These are phyloP conservation scores for Fraxinus albicans DNA, from an alignment of 305 asterid species.

Conservation along the genomic window DNA sequence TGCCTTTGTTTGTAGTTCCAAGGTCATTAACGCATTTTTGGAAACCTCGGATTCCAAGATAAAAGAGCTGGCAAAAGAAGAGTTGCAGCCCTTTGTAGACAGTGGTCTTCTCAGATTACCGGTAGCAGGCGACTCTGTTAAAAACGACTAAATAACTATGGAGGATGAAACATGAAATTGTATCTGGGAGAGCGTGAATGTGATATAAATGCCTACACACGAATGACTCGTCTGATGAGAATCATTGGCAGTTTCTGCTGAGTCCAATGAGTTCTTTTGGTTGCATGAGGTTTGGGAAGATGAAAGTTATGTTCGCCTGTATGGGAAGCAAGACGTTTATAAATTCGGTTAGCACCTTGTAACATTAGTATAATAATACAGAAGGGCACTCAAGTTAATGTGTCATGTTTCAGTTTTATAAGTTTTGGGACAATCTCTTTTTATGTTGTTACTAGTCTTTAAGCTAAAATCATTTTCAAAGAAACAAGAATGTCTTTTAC, in stretches of 20 bases:
- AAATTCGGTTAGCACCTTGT: not conserved
- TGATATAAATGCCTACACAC: not conserved
- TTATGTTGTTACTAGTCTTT: not conserved
- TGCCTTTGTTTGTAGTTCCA: conserved; percentile 44
- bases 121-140: conserved; percentile 22
- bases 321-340: conserved; percentile 1
- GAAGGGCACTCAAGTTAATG: not conserved
- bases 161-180: conserved; percentile 5
- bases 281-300: not conserved
- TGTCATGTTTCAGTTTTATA: not conserved
- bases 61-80: conserved; percentile 53
- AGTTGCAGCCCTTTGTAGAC: conserved; percentile 66
- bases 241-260: not conserved
- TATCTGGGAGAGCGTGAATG: not conserved
- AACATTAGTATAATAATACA: not conserved
- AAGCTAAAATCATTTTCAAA: not conserved
- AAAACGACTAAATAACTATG: conserved; percentile 20
- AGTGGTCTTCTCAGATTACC: conserved; percentile 57
- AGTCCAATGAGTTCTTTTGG: not conserved
- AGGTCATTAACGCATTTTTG: conserved; percentile 62
- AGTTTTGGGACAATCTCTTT: not conserved
- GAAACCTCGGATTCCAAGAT: conserved; percentile 58
- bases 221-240: not conserved
- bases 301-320: conserved; percentile 25
- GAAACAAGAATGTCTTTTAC: not conserved